phyloP scores from a whole-genome alignment of 1,284 basidiomycete species.

The Cutaneotrichosporon mucoides region DNA sequence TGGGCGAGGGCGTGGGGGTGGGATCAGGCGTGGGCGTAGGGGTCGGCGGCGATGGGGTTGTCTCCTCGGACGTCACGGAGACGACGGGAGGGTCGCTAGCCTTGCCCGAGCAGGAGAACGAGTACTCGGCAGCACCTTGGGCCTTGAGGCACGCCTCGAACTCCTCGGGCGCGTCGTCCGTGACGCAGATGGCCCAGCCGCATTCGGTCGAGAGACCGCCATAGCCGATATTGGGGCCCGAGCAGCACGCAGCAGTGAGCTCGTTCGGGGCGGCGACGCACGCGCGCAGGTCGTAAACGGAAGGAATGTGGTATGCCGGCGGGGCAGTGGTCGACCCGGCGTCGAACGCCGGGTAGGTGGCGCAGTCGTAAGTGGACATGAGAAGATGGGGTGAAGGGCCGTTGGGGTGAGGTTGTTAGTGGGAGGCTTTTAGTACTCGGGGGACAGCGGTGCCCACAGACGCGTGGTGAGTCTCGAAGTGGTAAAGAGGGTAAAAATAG shows the following conservation, averaged over 20 bases:
- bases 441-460: no score
- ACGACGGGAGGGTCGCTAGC: no score
- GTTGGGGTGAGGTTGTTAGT: no score
- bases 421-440: no score
- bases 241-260: background rate
- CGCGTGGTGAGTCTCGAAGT: no score
- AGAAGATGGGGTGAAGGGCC: background rate
- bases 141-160: background rate
- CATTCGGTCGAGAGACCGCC: background rate
- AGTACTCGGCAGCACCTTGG: background rate
- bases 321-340: background rate
- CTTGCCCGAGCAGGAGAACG: background rate
- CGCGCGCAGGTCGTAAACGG: background rate
- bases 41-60: background rate
- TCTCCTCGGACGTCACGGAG: no score
- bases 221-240: background rate
- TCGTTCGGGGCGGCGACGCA: background rate
- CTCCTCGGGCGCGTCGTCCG: background rate
- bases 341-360: background rate
- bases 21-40: background rate
- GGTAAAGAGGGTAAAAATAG: no score
- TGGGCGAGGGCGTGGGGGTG: no score
- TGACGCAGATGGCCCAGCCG: slow-evolving; percentile 1
- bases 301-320: slow-evolving; percentile 1
- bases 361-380: background rate